These are phyloP conservation scores for Durotheca rogersii DNA, from an alignment of 495 filamentous ascomycete genomes.

Conservation along the genomic window DNA sequence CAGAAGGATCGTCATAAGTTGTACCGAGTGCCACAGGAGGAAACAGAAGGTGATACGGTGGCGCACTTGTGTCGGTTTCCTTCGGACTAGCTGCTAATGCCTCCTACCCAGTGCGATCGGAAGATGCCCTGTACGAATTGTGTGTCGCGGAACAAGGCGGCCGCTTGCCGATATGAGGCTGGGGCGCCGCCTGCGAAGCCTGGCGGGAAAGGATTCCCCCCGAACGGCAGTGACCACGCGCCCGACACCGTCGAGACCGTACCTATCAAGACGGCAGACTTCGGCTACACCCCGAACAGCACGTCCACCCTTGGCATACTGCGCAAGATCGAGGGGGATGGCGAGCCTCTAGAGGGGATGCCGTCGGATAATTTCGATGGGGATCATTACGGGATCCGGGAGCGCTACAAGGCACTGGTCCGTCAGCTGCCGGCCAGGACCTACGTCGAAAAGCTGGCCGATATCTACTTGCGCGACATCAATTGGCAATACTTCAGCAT, in stretches of 20 bases:
- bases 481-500: slow-evolving; percentile 62
- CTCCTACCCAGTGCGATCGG: slow-evolving; percentile 54
- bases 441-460: slow-evolving; percentile 55
- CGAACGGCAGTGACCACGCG: slow-evolving; percentile 18
- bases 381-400: slow-evolving; percentile 39
- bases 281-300: slow-evolving; percentile 51
- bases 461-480: slow-evolving; percentile 56
- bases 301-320: slow-evolving; percentile 52
- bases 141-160: slow-evolving; percentile 51
- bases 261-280: slow-evolving; percentile 40
- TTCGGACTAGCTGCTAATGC: slow-evolving; percentile 5
- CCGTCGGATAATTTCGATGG: slow-evolving; percentile 28
- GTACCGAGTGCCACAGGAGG: slow-evolving; percentile 62
- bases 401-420: slow-evolving; percentile 55
- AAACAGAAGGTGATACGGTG: slow-evolving; percentile 57
- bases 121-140: slow-evolving; percentile 64
- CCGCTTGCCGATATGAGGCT: slow-evolving; percentile 52
- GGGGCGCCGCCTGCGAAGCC: slow-evolving; percentile 48
- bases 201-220: slow-evolving; percentile 31
- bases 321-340: slow-evolving; percentile 48
- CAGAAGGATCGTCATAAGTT: slow-evolving; percentile 60
- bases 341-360: slow-evolving; percentile 30
- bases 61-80: neutral
- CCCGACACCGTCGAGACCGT: slow-evolving; percentile 22
- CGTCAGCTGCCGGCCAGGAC: slow-evolving; percentile 54